These are phyloP conservation scores for Aspergillus novoparasiticus DNA, from an alignment of 2,329 filamentous ascomycete species.

Conservation along the genomic window DNA sequence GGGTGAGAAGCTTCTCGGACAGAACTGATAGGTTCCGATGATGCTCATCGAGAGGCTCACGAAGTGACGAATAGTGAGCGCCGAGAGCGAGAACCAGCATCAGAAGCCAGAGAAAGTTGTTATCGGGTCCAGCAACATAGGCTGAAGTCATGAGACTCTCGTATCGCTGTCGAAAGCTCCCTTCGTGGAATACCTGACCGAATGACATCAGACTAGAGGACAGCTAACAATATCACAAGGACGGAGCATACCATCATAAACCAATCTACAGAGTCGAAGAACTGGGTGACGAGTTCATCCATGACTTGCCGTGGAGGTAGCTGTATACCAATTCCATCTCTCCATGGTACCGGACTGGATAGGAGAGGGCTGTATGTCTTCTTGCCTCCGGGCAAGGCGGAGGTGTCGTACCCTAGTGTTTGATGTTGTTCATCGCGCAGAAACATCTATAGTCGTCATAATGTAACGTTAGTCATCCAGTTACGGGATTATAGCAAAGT, in stretches of 20 bases:
- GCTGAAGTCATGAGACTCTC: slow-evolving; percentile 9
- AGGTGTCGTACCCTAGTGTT: background rate
- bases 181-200: slow-evolving; percentile 17
- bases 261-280: slow-evolving; percentile 15
- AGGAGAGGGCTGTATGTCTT: background rate
- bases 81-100: slow-evolving; percentile 11
- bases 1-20: slow-evolving; percentile 4
- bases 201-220: background rate
- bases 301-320: slow-evolving; percentile 6
- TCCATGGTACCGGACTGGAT: slow-evolving; percentile 2
- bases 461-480: background rate
- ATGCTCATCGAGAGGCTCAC: background rate
- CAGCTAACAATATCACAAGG: background rate
- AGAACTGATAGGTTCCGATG: background rate
- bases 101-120: slow-evolving; percentile 13
- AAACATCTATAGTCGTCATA: background rate
- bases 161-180: slow-evolving; percentile 15
- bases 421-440: background rate
- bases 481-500: background rate
- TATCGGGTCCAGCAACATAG: background rate
- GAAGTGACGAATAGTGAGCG: slow-evolving; percentile 11
- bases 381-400: background rate
- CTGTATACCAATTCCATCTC: slow-evolving; percentile 7
- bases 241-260: slow-evolving; percentile 15
- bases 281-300: slow-evolving; percentile 7